These are phyloP conservation scores for Ploettnerulaceae sp. DNA, from an alignment of 2,329 filamentous ascomycete genomes.

Conservation along the genomic window DNA sequence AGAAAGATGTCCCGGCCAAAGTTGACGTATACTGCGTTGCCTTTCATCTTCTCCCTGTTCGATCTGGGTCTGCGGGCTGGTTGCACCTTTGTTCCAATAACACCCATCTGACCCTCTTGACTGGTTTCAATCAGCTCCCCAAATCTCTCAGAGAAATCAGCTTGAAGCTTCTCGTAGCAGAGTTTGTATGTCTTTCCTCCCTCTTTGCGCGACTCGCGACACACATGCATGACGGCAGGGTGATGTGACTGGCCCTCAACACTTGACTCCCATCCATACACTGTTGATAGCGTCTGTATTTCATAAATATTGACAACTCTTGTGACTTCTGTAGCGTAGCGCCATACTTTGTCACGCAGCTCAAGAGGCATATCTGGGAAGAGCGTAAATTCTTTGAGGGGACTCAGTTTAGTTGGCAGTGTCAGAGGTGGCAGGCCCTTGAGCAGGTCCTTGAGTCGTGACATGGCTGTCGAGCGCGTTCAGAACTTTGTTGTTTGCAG, in stretches of 20 bases:
- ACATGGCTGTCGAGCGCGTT: too few relatives aligned
- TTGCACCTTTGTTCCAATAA: too few relatives aligned
- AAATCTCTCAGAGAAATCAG: background rate
- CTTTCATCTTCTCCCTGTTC: too few relatives aligned
- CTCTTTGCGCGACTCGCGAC: background rate
- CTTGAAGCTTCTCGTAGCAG: background rate
- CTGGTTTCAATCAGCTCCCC: background rate
- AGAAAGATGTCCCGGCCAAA: too few relatives aligned
- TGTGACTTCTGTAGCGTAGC: background rate
- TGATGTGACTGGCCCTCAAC: background rate
- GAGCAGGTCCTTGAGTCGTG: background rate
- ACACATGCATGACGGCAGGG: background rate
- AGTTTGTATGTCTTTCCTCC: background rate
- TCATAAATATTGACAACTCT: background rate
- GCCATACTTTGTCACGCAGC: background rate
- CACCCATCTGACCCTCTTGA: too few relatives aligned
- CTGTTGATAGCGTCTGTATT: background rate
- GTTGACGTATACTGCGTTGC: too few relatives aligned
- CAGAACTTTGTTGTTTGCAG: too few relatives aligned
- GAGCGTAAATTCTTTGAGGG: background rate
- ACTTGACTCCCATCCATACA: background rate
- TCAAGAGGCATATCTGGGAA: background rate
- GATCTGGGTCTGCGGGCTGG: too few relatives aligned
- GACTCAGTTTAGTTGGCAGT: background rate
- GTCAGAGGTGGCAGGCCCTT: background rate